A percentile compares a stretch with the other conserved stretches of the same genome.
Evolutionary conservation across 163 green algal genomes (phyloP).

Genomic region (Chloromonas sp.): DNA sequence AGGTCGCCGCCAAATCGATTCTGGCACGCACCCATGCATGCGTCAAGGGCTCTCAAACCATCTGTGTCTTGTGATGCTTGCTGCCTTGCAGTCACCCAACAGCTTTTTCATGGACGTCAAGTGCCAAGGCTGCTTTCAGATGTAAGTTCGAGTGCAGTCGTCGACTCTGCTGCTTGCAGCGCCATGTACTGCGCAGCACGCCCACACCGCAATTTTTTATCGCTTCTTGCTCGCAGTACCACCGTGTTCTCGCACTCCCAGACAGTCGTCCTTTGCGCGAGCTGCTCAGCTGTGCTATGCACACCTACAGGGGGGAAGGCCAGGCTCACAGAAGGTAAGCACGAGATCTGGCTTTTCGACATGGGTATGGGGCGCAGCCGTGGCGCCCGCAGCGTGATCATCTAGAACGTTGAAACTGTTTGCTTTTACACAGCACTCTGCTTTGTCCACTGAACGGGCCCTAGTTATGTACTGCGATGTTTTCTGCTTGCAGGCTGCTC

Average conservation of each 20-base stretch:
- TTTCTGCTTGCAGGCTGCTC: conserved; percentile 63
- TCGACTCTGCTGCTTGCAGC: not conserved
- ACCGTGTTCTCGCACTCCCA: conserved; percentile 97
- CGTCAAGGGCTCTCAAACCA: no score
- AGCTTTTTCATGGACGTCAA: conserved; percentile 99
- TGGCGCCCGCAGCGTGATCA: no score
- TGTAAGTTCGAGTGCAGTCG: conserved; percentile 54
- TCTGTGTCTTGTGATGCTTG: not conserved
- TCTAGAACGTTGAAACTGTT: no score
- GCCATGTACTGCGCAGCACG: not conserved
- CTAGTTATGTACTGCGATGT: not conserved
- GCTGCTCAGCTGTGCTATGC: conserved; percentile 93
- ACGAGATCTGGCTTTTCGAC: not conserved
- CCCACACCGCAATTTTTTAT: not conserved
- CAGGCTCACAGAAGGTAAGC: conserved; percentile 80
- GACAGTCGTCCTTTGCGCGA: conserved; percentile 78
- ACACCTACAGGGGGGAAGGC: conserved; percentile 90
- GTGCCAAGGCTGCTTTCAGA: conserved; percentile 96
- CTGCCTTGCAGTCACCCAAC: conserved; percentile 64
- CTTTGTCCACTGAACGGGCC: not conserved
- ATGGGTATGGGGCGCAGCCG: no score
- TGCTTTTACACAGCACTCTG: not conserved
- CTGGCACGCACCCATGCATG: no score
- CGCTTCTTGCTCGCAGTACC: conserved; percentile 63
- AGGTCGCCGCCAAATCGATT: no score